These are phyloP conservation scores for Leccinum fallax DNA, from an alignment of 1,284 basidiomycete genomes.

Conservation along the genomic window DNA sequence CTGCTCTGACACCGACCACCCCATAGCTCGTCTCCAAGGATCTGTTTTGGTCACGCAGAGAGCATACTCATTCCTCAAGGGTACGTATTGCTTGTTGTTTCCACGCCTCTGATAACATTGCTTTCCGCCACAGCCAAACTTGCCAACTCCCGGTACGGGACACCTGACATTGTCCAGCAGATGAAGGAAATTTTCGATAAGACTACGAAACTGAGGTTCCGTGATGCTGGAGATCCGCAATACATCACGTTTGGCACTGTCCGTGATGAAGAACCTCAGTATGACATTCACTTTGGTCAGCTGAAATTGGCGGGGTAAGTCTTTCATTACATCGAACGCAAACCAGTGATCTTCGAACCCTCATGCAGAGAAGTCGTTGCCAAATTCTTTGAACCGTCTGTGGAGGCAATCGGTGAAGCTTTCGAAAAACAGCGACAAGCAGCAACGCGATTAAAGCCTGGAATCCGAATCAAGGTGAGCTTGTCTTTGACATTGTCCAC, in stretches of 20 bases:
- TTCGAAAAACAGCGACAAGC: slow-evolving; percentile 37
- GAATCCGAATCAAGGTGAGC: slow-evolving; percentile 37
- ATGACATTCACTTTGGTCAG: slow-evolving; percentile 47
- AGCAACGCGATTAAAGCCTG: slow-evolving; percentile 12
- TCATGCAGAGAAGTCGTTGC: slow-evolving; percentile 40
- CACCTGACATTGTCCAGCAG: slow-evolving; percentile 39
- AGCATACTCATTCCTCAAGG: slow-evolving; percentile 39
- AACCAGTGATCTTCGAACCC: not conserved
- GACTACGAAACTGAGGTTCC: slow-evolving; percentile 49
- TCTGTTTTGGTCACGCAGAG: slow-evolving; percentile 45
- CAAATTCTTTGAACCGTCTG: slow-evolving; percentile 48
- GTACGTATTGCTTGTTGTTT: slow-evolving; percentile 18
- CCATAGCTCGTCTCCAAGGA: slow-evolving; percentile 36
- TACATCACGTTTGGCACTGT: slow-evolving; percentile 50
- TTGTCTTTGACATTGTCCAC: not conserved
- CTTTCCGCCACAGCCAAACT: slow-evolving; percentile 36
- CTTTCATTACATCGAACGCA: not conserved
- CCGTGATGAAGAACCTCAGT: slow-evolving; percentile 44
- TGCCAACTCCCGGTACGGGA: slow-evolving; percentile 31
- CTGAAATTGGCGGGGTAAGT: slow-evolving; percentile 45
- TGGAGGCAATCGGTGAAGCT: slow-evolving; percentile 42
- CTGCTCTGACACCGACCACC: not conserved
- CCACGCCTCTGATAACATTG: slow-evolving; percentile 6
- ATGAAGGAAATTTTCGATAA: slow-evolving; percentile 50
- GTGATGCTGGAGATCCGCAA: slow-evolving; percentile 39